These are phyloP conservation scores for Magnolia sinica DNA, from an alignment of 164 flowering plant species.

Conservation along the genomic window DNA sequence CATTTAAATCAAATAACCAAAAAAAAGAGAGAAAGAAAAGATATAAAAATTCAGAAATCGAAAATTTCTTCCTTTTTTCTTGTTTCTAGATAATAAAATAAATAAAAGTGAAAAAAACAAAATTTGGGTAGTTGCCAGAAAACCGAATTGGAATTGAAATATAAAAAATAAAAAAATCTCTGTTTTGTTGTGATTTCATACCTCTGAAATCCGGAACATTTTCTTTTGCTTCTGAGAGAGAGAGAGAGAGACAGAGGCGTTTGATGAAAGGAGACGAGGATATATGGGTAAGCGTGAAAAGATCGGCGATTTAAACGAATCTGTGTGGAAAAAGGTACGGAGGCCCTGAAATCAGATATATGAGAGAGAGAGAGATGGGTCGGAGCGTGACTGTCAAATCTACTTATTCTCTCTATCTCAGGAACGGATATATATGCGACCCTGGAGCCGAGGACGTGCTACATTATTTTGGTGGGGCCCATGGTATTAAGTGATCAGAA, in stretches of 20 bases:
- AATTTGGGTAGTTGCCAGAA: not conserved
- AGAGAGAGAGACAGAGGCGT: not conserved
- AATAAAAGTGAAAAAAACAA: not conserved
- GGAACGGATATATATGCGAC: too few relatives aligned
- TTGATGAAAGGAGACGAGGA: not conserved
- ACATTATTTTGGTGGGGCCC: too few relatives aligned
- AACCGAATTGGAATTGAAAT: not conserved
- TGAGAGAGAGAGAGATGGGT: not conserved
- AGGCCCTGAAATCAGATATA: not conserved
- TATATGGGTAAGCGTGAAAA: not conserved
- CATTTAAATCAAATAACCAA: not conserved
- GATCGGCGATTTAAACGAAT: not conserved
- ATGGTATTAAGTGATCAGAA: too few relatives aligned
- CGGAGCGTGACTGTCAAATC: not conserved
- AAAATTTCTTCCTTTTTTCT: not conserved
- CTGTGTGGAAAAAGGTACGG: slow-evolving; percentile 4
- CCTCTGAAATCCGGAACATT: slow-evolving; percentile 53
- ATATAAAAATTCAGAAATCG: not conserved
- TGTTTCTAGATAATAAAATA: too few relatives aligned
- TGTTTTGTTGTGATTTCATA: slow-evolving; percentile 17
- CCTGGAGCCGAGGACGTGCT: too few relatives aligned
- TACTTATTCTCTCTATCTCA: not conserved
- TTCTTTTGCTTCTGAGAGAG: slow-evolving; percentile 9
- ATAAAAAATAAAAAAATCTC: not conserved
- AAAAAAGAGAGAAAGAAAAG: not conserved